Base-by-base conservation (phyloP, 768 basidiomycete species). In the Agrocybe chaxingu region DNA sequence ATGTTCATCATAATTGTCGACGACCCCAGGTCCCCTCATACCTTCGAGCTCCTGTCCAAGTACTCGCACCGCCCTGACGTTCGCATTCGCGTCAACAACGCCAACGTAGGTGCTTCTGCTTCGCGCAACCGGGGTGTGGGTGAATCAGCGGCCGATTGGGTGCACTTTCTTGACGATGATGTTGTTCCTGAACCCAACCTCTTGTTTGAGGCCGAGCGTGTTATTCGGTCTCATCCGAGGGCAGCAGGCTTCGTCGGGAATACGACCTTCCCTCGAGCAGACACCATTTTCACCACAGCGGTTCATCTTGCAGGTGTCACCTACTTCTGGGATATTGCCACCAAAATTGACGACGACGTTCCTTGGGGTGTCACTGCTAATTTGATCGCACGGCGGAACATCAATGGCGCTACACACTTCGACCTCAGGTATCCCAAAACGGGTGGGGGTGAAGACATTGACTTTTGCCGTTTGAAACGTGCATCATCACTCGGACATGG, bases 321-420 rank as follows among this genome's bases (percentile, higher is more conserved):
- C 1, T 79, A 75, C 56, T 84, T 82, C 58, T 85, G 81, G 80
- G 75, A 82, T 56, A 81, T 84, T 42, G 77, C 82, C 0, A 57
- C 58, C 7, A 82, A 82, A 60, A 69, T 77, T 50, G 42, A 60
- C 0, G 54, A 59, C 12, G 79, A 82, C 47, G 58, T 83, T 34
- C 81, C 82, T 0, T 84, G 83, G 82, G 82, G 83, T 1, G 79
- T 82, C 2, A 82, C 83, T 0, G 81, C 81, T 0, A 83, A 82
- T 56, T 70, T 84, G 12, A 75, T 82, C 18, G 69, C 69, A 4
- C 74, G 78, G 2, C 74, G 78, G 18, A 69, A 72, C 51, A 59
- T 68, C 32, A 56, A 66, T 2, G 80, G 82, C 40, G 71, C 66
- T 0, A 69, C 82, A n/a, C 55, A 57, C 38, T 85, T 70, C 57